Evolutionary conservation across 768 basidiomycete species (phyloP), one percentile per base, ranked within the genome.

Genomic region (Phaeolepiota aurea): DNA sequence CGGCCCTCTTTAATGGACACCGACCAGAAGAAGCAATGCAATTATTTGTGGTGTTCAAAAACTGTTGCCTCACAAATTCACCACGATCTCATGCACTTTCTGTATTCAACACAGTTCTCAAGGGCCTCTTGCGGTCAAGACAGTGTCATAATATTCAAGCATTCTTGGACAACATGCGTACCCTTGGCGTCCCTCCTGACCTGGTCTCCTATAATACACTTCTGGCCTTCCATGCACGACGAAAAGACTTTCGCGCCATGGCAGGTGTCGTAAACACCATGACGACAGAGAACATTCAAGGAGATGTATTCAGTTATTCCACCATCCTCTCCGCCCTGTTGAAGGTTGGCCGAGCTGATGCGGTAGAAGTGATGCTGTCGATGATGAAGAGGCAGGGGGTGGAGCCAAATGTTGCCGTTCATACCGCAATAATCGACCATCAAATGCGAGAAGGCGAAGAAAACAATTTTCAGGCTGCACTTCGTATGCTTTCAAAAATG

Each of bases 281-380:
- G 65, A 57, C 65, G 18, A 54, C 65, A 11, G 67, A 61, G 1
- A 68, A 69, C 0, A 52, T 94, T 22, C 50, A 60, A 15, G 86
- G 89, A 4, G 88, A 97, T 55, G 76, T 86, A 9, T 78, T 82
- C 59, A 96, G 86, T 0, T 97, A 82, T 58, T 90, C 92, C 3
- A 90, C 82, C 10, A 71, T 97, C 21, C 76, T 97, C 13, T 76
- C 82, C 18, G 82, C 87, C 1, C 57, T 94, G 40, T 71, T 91
- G 37, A 76, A 74, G 47, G 75, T 74, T 11, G 79, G 81, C 7
- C 69, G 78, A 41, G 59, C 71, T 19, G 82, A 91, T 48, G 83
- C 87, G 1, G 72, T 76, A 3, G 64, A 71, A 15, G 64, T 76
- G 19, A 71, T 90, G 15, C 58, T 91, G 37, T 62, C 66, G 32